These are phyloP conservation scores for Aspergillus sp. DNA, from an alignment of 2,329 filamentous ascomycete genomes.

Conservation along the genomic window DNA sequence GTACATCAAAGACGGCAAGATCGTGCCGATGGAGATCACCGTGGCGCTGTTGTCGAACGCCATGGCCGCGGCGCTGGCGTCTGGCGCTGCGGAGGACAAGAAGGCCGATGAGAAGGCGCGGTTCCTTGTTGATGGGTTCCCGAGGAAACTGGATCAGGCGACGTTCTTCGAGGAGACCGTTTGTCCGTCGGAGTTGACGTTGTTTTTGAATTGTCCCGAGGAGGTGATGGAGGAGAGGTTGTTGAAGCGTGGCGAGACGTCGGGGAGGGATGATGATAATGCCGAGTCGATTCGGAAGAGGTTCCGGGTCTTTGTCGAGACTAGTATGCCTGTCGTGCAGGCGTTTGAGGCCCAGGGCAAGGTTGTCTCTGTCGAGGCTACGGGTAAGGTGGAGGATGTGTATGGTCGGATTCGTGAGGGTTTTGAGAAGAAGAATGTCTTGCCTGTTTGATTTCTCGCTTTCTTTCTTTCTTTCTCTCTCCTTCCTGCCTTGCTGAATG, in stretches of 20 bases:
- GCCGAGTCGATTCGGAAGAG: constrained; percentile 92
- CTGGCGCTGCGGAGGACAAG: constrained; percentile 27
- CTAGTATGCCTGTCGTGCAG: constrained; percentile 93
- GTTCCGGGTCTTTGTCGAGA: constrained; percentile 88
- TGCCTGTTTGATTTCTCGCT: constrained; percentile 12
- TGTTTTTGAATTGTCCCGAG: constrained; percentile 94
- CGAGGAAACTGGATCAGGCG: constrained; percentile 94
- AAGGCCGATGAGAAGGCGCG: constrained; percentile 46
- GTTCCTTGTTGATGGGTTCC: constrained; percentile 79
- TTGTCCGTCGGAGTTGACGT: constrained; percentile 70
- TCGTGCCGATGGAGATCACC: constrained; percentile 98
- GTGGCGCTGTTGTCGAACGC: constrained; percentile 89
- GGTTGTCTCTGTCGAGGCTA: constrained; percentile 73
- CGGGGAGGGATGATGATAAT: constrained; percentile 86
- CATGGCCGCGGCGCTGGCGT: constrained; percentile 63
- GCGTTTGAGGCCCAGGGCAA: constrained; percentile 67
- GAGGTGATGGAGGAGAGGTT: constrained; percentile 75
- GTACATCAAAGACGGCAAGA: constrained; percentile 88
- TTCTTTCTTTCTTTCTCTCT: constrained; percentile 17
- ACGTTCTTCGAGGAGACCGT: constrained; percentile 86
- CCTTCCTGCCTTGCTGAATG: constrained; percentile 8
- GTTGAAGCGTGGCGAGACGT: constrained; percentile 84
- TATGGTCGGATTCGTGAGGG: constrained; percentile 47
- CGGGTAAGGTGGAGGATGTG: constrained; percentile 56
- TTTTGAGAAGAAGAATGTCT: constrained; percentile 38